Evolutionary conservation across 257 asterid genomes (phyloP), one percentile per base, ranked within the genome.

Genomic region (Craterostigma plantagineum): DNA sequence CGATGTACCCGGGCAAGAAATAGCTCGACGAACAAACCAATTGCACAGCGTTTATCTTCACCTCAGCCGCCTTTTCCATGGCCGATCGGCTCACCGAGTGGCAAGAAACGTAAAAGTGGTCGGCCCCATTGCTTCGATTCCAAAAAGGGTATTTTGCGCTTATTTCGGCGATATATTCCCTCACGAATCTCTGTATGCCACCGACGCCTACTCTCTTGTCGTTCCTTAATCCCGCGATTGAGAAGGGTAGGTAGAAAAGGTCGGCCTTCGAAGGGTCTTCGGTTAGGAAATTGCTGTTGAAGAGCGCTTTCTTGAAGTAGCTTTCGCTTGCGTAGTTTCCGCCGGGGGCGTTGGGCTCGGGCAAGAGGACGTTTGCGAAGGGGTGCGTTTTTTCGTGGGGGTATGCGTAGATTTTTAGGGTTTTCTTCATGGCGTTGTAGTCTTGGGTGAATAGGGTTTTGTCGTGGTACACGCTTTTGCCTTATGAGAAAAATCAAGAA

Each of bases 251-350:
- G 69, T 64, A 90, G 51, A 90, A 90, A 7, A 90, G 74, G 50
- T 79, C 58, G 5, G 98, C 95, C 34, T 76, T 46, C 0, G 68
- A 56, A n/a, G 98, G 91, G 27, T 83, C 71, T 0, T 56, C 36
- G 11, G 98, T 87, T 33, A 79, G 54, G 62, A 90, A 90, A 36
- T 67, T 83, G 49, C 91, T 76, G 0, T 52, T 53, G 63, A 66
- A 68, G 10, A 90, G 73, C 11, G 73, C 30, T 16, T 61, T 70
- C 70, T 90, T 90, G 91, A 90, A 90, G 38, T 76, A 83, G 56
- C 83, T 74, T 39, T 90, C 98, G 14, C 98, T 90, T 9, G 98
- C 98, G 10, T 83, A 90, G 75, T 90, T 90, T 0, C 98, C 98
- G 0, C 63, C 49, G 0, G 93, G 98, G 1, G 59, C 66, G 0